These are phyloP conservation scores for Zygnema cylindricum DNA, from an alignment of 139 green algal genomes.

Conservation along the genomic window DNA sequence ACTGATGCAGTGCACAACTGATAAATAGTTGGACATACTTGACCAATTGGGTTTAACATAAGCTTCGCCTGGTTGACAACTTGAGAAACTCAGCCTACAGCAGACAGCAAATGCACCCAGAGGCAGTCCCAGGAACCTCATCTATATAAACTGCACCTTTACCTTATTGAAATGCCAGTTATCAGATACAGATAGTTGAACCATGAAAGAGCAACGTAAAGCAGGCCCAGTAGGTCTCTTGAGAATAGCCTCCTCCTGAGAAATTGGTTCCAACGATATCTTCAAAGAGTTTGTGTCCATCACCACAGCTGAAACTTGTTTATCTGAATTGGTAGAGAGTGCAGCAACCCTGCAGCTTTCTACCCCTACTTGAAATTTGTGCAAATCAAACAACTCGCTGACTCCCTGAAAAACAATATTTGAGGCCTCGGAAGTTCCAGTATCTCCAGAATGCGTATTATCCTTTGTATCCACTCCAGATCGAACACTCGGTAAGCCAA, in stretches of 20 bases:
- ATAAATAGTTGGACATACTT: too few relatives aligned
- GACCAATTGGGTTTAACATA: too few relatives aligned
- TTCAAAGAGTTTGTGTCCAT: background rate
- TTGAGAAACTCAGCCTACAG: too few relatives aligned
- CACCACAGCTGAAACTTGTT: background rate
- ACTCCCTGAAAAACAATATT: background rate
- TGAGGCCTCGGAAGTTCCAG: background rate
- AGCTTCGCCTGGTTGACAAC: too few relatives aligned
- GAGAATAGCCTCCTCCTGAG: background rate
- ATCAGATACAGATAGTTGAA: background rate
- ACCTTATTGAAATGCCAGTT: too few relatives aligned
- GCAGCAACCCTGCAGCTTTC: background rate
- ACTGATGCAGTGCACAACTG: too few relatives aligned
- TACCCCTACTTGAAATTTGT: background rate
- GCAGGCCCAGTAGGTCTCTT: background rate
- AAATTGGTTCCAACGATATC: background rate
- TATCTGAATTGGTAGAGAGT: background rate
- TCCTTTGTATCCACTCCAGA: background rate
- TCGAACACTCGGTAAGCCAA: background rate
- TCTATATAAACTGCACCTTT: too few relatives aligned
- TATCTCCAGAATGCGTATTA: background rate
- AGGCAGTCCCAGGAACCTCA: too few relatives aligned
- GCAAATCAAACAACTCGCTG: background rate
- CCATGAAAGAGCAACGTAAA: background rate
- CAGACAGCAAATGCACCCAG: too few relatives aligned